Evolutionary conservation across 305 asterid species (phyloP), one percentile per base, ranked within the genome.

Genomic region (Stenogyne calaminthoides): DNA sequence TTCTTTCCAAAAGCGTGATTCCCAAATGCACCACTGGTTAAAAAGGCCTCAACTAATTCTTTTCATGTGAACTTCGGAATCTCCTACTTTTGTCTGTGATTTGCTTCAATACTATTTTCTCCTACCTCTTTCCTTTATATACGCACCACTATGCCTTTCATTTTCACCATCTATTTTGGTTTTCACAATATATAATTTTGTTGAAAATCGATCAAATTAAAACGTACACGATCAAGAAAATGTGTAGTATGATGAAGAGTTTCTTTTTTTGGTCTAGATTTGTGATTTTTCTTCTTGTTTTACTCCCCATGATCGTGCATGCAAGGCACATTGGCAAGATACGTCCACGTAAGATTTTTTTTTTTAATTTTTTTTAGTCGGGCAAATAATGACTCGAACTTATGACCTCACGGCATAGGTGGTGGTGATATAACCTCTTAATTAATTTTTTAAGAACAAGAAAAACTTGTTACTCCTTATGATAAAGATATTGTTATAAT

Each of bases 11-110:
- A 83, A 63, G 78, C 66, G 91, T 89, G 96, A 87, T 49, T n/a
- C 4, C 8, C 11, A 78, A 72, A 32, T 65, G 78, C 71, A 39
- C 72, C 78, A 66, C 76, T 60, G 76, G 71, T 49, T 64, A 76
- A 70, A 76, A 70, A 80, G n/a, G n/a, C n/a, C n/a, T n/a, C n/a
- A n/a, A n/a, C n/a, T 71, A 42, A 65, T 70, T 76, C 74, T 77
- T 85, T 88, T 90, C 96, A 88, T 91, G 93, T 89, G 95, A 89
- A 64, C 77, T 62, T 71, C 68, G 37, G 25, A 61, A 15, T 34
- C 65, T 74, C 86, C 14, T 37, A 64, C 86, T 42, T 72, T 84
- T 79, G 78, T 86, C 84, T 87, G 95, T 90, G 95, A 92, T 83
- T 85, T 83, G 89, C 88, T 87, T 90, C 88, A 90, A 84, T 80